A percentile compares a stretch with the other conserved stretches of the same genome.
Conservation (phyloP, 306 rosid genomes). For the Cicer pinnatifidum region DNA sequence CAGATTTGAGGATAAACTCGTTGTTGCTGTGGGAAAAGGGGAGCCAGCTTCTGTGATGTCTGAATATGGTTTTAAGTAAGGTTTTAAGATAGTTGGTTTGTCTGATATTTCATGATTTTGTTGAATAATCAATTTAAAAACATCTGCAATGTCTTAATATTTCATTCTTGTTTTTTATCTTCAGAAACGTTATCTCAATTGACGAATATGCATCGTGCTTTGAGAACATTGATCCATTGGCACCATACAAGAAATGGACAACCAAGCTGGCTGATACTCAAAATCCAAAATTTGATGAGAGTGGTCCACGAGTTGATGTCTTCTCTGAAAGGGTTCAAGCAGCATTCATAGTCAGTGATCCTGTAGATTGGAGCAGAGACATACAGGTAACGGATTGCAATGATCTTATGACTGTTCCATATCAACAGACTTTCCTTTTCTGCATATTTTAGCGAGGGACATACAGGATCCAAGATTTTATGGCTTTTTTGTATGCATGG, state of each 20-base stretch:
- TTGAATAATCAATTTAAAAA: constrained; percentile 33
- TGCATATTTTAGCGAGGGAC: constrained; percentile 40
- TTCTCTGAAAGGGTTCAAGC: constrained; percentile 76
- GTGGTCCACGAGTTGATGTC: constrained; percentile 49
- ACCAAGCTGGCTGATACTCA: constrained; percentile 47
- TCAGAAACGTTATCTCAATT: constrained; percentile 83
- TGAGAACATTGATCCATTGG: constrained; percentile 84
- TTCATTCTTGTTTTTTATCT: constrained; percentile 27
- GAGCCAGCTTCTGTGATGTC: constrained; percentile 90
- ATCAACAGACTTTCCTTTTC: constrained; percentile 7
- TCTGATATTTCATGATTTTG: constrained; percentile 7
- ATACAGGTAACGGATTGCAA: constrained; percentile 61
- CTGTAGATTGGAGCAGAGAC: constrained; percentile 98
- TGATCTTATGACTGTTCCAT: constrained; percentile 30
- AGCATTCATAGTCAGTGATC: constrained; percentile 79
- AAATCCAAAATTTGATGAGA: constrained; percentile 45
- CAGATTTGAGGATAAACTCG: constrained; percentile 76
- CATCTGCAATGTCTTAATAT: constrained; percentile 5
- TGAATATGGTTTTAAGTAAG: constrained; percentile 87
- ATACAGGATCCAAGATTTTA: constrained; percentile 45
- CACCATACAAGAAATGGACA: constrained; percentile 80
- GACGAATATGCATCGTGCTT: constrained; percentile 82
- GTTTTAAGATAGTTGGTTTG: constrained; percentile 36
- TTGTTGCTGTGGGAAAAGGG: constrained; percentile 93
- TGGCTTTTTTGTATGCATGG: constrained; percentile 20